Evolutionary conservation across 495 filamentous ascomycete species (phyloP).

Genomic region (Penicillium arizonense): DNA sequence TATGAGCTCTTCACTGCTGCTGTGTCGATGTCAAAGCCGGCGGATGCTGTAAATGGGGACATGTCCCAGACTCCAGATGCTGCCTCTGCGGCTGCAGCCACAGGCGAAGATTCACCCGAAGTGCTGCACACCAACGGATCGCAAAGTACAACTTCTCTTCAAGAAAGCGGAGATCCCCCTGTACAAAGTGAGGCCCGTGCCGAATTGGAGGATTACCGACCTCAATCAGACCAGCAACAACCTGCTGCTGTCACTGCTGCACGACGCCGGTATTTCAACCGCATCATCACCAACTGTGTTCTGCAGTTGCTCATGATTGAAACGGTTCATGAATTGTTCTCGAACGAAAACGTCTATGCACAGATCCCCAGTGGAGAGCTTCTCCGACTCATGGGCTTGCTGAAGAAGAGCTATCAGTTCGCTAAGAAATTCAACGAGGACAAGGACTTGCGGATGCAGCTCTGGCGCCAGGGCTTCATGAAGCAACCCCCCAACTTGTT

Average conservation of each 20-base stretch:
- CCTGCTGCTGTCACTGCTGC: conserved; percentile 89
- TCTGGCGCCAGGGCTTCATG: conserved; percentile 99
- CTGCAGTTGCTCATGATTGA: conserved; percentile 98
- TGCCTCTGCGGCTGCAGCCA: conserved; percentile 14
- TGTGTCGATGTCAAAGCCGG: conserved; percentile 49
- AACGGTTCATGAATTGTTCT: conserved; percentile 97
- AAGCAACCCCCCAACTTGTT: conserved; percentile 98
- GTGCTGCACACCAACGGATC: conserved; percentile 64
- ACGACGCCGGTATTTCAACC: conserved; percentile 95
- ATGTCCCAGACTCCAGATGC: conserved; percentile 26
- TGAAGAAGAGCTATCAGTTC: conserved; percentile 94
- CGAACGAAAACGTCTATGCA: conserved; percentile 91
- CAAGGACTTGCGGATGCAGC: conserved; percentile 87
- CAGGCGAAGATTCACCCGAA: conserved; percentile 37
- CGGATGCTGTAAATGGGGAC: conserved; percentile 35
- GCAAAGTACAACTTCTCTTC: conserved; percentile 35
- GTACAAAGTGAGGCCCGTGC: conserved; percentile 32
- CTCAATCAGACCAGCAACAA: conserved; percentile 68
- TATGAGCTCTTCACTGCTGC: conserved; percentile 90
- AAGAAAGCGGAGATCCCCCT: conserved; percentile 41
- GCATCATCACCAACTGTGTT: conserved; percentile 99
- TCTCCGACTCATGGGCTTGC: conserved; percentile 83
- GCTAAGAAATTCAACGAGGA: conserved; percentile 97
- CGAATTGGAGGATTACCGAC: conserved; percentile 87
- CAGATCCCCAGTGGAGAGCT: conserved; percentile 88